A percentile compares a stretch with the other conserved stretches of the same genome.
These are phyloP conservation scores for Suillus luteus DNA, from an alignment of 768 basidiomycete genomes.

Conservation along the genomic window DNA sequence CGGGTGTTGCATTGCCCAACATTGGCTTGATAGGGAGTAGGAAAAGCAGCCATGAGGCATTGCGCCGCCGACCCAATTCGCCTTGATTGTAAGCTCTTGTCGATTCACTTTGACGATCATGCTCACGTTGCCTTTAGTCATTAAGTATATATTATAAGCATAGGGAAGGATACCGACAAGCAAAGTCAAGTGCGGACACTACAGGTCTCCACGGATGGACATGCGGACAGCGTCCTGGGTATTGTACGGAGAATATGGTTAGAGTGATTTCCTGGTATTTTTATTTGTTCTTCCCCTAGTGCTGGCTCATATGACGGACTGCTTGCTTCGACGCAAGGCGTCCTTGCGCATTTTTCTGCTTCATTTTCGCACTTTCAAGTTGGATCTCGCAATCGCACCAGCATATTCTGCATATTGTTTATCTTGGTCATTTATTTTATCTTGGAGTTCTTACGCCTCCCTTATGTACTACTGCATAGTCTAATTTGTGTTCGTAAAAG, in stretches of 20 bases:
- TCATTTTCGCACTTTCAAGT: constrained; percentile 26
- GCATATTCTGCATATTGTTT: constrained; percentile 38
- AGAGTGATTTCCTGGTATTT: constrained; percentile 28
- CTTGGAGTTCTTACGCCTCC: constrained; percentile 33
- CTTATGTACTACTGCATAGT: constrained; percentile 27
- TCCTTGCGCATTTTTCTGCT: constrained; percentile 7
- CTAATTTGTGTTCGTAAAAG: constrained; percentile 10
- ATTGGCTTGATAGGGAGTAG: constrained; percentile 41
- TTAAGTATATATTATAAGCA: background rate
- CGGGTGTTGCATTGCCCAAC: constrained; percentile 50
- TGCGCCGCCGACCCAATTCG: constrained; percentile 24
- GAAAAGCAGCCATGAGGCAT: constrained; percentile 42
- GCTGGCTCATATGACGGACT: constrained; percentile 31
- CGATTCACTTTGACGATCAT: background rate
- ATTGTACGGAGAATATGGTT: constrained; percentile 24
- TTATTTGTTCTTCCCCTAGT: constrained; percentile 29
- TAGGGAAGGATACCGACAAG: constrained; percentile 9
- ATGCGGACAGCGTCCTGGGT: constrained; percentile 13
- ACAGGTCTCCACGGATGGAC: background rate
- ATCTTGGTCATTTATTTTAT: constrained; percentile 41
- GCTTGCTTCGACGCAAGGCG: constrained; percentile 28
- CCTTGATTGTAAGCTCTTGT: constrained; percentile 23
- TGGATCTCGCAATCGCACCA: constrained; percentile 35
- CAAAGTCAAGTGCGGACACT: background rate
- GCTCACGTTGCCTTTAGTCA: constrained; percentile 1